Evolutionary conservation across 805 yeast species (phyloP), one percentile per base, ranked within the genome.

Genomic region (Metschnikowia vanudenii): DNA sequence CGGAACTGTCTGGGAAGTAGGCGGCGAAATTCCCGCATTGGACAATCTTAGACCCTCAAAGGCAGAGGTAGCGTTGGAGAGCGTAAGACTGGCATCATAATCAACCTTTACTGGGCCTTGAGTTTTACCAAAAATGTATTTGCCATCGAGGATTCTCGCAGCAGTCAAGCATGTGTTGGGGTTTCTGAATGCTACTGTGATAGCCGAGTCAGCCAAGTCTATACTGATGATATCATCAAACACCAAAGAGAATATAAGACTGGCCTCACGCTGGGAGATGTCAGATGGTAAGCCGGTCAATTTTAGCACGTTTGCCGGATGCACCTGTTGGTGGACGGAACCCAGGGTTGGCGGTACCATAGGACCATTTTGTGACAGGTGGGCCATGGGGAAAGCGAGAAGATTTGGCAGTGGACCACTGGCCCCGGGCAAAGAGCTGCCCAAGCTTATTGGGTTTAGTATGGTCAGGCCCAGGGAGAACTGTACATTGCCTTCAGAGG

Each of bases 161-260:
- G 75, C 68, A 16, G 76, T 64, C 32, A 69, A 49, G 56, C 76
- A 72, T 13, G 76, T 67, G 54, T 64, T 63, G 30, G 60, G 54
- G 52, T 58, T 68, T 44, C 63, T 64, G 61, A 73, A 73, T 45
- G 54, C 60, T 22, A 72, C 76, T 41, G 57, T 59, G 40, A 71
- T 58, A 43, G 47, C 52, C 20, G 66, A 58, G 13, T 39, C 41
- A 33, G 22, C 19, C 32, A 80, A 54, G 45, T 80, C 85, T 34
- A 81, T 66, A 47, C 66, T 73, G 30, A 75, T 52, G 39, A 83
- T 58, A 50, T 72, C 84, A 54, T 84, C 88, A 51, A 73, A 66
- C n/a, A 88, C 86, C 45, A 86, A 66, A 5, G 92, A 77, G 60
- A 86, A 86, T 7, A 86, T 74, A 13, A 84, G 71, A 40, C 77